Base-by-base conservation (phyloP, 148 eudicot species). In the Amaranthus hypochondriacus region DNA sequence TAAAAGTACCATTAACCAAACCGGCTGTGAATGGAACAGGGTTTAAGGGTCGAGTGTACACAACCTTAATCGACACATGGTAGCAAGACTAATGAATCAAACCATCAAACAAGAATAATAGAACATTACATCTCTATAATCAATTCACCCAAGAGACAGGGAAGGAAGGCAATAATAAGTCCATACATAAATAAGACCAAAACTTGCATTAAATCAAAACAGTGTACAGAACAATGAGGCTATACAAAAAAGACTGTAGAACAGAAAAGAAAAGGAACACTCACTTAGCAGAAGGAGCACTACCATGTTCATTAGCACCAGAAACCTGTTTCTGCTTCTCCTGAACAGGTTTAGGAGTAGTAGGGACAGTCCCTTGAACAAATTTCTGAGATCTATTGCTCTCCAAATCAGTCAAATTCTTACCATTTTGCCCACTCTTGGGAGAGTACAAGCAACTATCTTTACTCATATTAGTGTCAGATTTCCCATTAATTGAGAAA, bases 281-380 rank as follows among this genome's bases (percentile, higher is more conserved):
- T 71, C 58, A 76, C 83, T 80, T 80, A 15, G 79, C 69, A 60
- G 79, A 58, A 67, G 79, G 76, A 72, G 79, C 72, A 79, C 14
- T 54, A 54, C 50, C 75, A 75, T 75, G 18, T 46, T 79, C 75
- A 75, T 42, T 79, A 63, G 61, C 75, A 70, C 66, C 52, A 74
- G 75, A 74, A 56, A 55, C 48, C 5, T 64, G 68, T 53, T 61
- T 28, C 47, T 65, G 48, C 28, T 70, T 70, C 6, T 75, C 68
- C 62, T 75, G 75, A 75, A 52, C 75, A 79, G 71, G 39, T 21
- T 69, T 74, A 62, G 75, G 66, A 56, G 75, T 62, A 10, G 78
- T 74, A 74, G 75, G 58, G 50, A 64, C 47, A 78, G 59, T 12
- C 51, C 62, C 56, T 42, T 78, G 62, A 53, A 49, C 57, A 48